Base-by-base conservation (phyloP, 2,329 filamentous ascomycete genomes). In the Huntiella abstrusa region DNA sequence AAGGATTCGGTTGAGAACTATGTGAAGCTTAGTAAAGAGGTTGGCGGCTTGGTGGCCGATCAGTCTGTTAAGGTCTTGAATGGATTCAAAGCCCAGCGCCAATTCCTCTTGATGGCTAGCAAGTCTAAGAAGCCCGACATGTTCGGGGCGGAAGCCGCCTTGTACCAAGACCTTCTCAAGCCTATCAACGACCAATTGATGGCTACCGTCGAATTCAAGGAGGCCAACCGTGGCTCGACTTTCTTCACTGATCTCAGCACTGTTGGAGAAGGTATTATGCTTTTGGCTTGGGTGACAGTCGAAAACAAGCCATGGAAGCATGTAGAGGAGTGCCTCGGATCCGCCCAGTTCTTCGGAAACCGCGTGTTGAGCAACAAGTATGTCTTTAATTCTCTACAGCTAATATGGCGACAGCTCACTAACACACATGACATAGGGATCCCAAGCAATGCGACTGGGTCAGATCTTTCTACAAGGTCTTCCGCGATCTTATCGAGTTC, bases 261-360 rank as follows among this genome's bases (percentile, higher is more conserved):
- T 54, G 83, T 96, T 28, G 78, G 85, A 1, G 88, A 96, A 58
- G 87, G 87, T 53, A 87, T 94, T 53, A 80, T 84, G 57, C 79
- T 86, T 35, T 67, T 98, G 49, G 84, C 83, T 33, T 98, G 91
- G 91, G 82, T 96, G 49, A 82, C 80, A 0, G 75, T 91, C 42
- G 83, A 92, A 45, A 71, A 67, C 52, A 86, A 85, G 58, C 91
- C 91, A 2, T 78, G 74, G 52, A 87, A 91, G 57, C 83, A 87
- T 56, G 81, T 96, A 41, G 79, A 79, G 41, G 87, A 94, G 54
- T 80, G 80, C 49, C 69, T 93, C 15, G 78, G 80, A 28, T 80
- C 85, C 43, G 84, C 87, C 36, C 81, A 96, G 60, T 93, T 93
- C 66, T 95, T 84, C 56, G 91, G 91, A 33, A 96, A 98, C 66